Conservation (phyloP, 768 basidiomycete species). For the Floccularia luteovirens region DNA sequence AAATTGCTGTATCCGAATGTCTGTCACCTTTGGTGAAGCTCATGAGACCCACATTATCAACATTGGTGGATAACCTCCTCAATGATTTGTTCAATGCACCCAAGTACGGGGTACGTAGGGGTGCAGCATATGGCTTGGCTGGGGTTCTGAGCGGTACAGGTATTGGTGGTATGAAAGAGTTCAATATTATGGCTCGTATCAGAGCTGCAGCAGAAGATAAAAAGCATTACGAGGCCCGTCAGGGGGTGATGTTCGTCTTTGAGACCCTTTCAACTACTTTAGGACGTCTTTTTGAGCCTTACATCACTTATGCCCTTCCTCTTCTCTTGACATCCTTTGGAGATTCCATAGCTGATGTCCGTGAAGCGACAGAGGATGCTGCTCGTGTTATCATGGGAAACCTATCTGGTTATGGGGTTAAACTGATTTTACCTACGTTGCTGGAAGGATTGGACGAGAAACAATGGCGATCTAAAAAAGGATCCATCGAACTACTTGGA, state of each 20-base stretch:
- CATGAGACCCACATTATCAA: constrained; percentile 51
- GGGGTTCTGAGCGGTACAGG: constrained; percentile 92
- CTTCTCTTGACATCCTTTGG: constrained; percentile 81
- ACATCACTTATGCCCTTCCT: constrained; percentile 78
- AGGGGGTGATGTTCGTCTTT: constrained; percentile 93
- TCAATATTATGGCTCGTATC: constrained; percentile 67
- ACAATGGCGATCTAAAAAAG: constrained; percentile 97
- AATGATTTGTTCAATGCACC: constrained; percentile 67
- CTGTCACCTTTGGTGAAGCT: constrained; percentile 77
- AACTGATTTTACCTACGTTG: constrained; percentile 86
- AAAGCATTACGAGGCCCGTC: constrained; percentile 77
- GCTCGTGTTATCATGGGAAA: constrained; percentile 92
- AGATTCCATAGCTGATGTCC: constrained; percentile 78
- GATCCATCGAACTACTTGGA: constrained; percentile 92
- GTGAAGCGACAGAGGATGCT: constrained; percentile 90
- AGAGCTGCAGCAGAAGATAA: constrained; percentile 81
- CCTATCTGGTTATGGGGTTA: constrained; percentile 91
- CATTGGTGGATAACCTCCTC: constrained; percentile 71
- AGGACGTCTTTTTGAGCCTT: constrained; percentile 90
- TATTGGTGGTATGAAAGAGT: constrained; percentile 78
- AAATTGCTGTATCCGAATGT: constrained; percentile 94
- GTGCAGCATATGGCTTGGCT: constrained; percentile 93
- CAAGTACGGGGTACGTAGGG: constrained; percentile 93
- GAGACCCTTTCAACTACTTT: constrained; percentile 86
- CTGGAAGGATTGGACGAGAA: constrained; percentile 93